A percentile compares a stretch with the other conserved stretches of the same genome.
Evolutionary conservation across 2,329 filamentous ascomycete species (phyloP).

Genomic region (Apiospora arundinis): DNA sequence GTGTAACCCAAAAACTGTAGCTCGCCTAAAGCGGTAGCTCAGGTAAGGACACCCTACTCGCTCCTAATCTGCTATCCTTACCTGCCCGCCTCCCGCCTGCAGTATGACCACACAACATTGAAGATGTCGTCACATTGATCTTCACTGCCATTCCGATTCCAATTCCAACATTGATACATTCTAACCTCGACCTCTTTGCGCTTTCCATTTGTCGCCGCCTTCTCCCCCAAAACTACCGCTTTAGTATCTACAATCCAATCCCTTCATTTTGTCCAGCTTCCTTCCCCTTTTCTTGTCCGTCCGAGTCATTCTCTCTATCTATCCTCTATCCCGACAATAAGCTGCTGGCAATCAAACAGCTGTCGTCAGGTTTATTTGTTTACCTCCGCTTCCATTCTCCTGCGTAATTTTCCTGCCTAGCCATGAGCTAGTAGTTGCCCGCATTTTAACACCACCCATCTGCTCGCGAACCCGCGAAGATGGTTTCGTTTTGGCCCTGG

Average conservation of each 20-base stretch:
- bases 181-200: not conserved
- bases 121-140: conserved; percentile 22
- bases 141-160: conserved; percentile 8
- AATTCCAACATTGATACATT: not conserved
- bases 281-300: not conserved
- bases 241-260: not conserved
- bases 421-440: conserved; percentile 31
- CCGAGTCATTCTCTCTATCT: not conserved
- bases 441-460: conserved; percentile 6
- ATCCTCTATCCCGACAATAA: not conserved
- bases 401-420: conserved; percentile 18
- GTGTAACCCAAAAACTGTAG: not conserved
- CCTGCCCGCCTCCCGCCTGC: conserved; percentile 1
- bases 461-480: conserved; percentile 46
- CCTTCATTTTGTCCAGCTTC: not conserved
- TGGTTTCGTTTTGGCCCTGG: conserved; percentile 90
- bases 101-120: conserved; percentile 12
- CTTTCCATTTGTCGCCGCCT: not conserved
- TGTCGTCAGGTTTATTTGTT: not conserved
- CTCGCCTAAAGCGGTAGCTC: not conserved
- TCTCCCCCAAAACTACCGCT: not conserved
- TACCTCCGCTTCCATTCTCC: not conserved
- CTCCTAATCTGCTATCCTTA: not conserved
- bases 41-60: conserved; percentile 1
- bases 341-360: conserved; percentile 9